These are phyloP conservation scores for Gossypium aridum DNA, from an alignment of 441 rosid genomes.

Conservation along the genomic window DNA sequence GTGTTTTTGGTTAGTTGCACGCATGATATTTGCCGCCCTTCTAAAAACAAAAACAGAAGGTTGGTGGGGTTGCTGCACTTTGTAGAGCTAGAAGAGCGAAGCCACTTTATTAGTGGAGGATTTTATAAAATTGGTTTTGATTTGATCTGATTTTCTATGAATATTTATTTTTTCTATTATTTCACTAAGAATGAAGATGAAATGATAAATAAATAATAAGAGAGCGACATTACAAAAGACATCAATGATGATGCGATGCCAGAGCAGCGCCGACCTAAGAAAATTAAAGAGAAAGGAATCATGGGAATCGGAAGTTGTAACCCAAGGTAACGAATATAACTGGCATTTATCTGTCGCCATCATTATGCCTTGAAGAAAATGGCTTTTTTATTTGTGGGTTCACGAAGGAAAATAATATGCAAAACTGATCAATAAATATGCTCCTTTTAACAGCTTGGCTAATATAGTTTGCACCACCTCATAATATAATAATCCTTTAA, in stretches of 20 bases:
- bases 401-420: too few relatives aligned
- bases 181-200: background rate
- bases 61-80: too few relatives aligned
- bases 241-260: background rate
- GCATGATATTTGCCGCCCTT: background rate
- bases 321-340: background rate
- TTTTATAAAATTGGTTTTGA: background rate
- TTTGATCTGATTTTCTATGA: background rate
- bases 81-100: background rate
- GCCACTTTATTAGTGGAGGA: background rate
- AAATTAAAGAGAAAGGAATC: background rate
- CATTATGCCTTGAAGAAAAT: too few relatives aligned
- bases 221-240: background rate
- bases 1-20: background rate
- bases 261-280: background rate
- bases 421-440: too few relatives aligned
- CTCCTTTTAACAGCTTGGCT: too few relatives aligned
- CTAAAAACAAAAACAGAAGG: too few relatives aligned
- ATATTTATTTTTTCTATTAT: too few relatives aligned
- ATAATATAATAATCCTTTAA: too few relatives aligned
- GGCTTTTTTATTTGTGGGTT: too few relatives aligned
- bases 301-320: background rate
- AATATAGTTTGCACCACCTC: too few relatives aligned
- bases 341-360: background rate
- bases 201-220: background rate